Base-by-base conservation (phyloP, 352 stramenopile genomes). In the Albugo candida region DNA sequence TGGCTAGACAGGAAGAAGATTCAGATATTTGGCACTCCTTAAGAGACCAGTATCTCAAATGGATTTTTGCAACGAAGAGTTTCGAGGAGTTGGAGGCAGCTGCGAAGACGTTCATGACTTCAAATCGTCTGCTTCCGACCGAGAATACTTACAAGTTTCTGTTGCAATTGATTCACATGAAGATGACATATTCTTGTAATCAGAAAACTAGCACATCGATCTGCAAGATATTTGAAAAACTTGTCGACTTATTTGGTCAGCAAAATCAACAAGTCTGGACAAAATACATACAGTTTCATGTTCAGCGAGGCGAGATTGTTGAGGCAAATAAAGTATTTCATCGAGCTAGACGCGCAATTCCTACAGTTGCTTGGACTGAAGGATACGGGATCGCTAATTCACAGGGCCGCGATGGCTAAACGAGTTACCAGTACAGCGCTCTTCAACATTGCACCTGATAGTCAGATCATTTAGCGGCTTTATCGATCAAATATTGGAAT, bases 141-240 rank as follows among this genome's bases (percentile, higher is more conserved):
- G 47, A 58, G 11, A 63, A 71, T 31, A 88, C 78, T 27, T 66
- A 70, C 36, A 58, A 61, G 27, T 86, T 87, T 54, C 51, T 92
- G 42, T 46, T 70, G 47, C 55, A 68, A 37, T 87, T 71, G 49
- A 61, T 92, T 43, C 63, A 80, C 45, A 61, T 83, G 18, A 75
- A 92, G 59, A 74, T 62, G n/a, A 31, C 24, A 10, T 31, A 31
- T 8, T 63, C 75, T 13, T 48, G 51, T 11, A 40, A 61, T 8
- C 17, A 14, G 2, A 47, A 58, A 0, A 44, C 50, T 5, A 54
- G 59, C 21, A 36, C 59, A 12, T 60, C 66, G 13, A 67, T 85
- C 51, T 72, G 70, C 37, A 52, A 58, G 47, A 54, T 92, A 40
- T 88, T 84, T 51, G 78, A 92, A 56, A 84, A 84, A 60, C 51